These are phyloP conservation scores for Verticillium dahliae DNA, from an alignment of 2,329 filamentous ascomycete species.

Conservation along the genomic window DNA sequence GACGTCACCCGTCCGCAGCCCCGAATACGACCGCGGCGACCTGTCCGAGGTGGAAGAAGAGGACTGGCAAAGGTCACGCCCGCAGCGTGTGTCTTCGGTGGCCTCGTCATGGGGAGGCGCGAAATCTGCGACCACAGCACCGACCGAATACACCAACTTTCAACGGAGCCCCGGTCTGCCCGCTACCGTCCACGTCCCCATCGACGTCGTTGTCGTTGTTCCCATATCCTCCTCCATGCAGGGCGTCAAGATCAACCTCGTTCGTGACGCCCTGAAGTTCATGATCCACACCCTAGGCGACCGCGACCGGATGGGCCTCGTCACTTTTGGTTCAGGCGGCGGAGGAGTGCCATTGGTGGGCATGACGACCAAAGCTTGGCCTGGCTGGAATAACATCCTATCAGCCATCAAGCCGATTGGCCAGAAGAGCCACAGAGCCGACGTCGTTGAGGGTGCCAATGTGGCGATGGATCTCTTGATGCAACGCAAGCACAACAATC, in stretches of 20 bases:
- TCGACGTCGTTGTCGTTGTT: conserved; percentile 94
- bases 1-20: conserved; percentile 54
- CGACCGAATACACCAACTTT: conserved; percentile 84
- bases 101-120: conserved; percentile 76
- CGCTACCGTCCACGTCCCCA: conserved; percentile 71
- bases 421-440: conserved; percentile 91
- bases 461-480: conserved; percentile 98
- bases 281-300: conserved; percentile 86
- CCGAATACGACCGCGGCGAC: conserved; percentile 73
- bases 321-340: conserved; percentile 91
- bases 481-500: conserved; percentile 94
- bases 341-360: conserved; percentile 94
- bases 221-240: conserved; percentile 98
- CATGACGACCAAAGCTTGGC: conserved; percentile 95
- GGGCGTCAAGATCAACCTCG: conserved; percentile 93
- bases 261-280: conserved; percentile 87
- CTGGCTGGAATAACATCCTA: conserved; percentile 81
- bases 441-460: conserved; percentile 95
- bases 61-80: conserved; percentile 63
- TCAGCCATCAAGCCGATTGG: conserved; percentile 86
- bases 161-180: conserved; percentile 40
- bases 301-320: conserved; percentile 90
- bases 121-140: conserved; percentile 79
- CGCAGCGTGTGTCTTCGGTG: conserved; percentile 64
- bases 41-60: conserved; percentile 83